Percentiles rank a stretch among this genome's conserved stretches.
Conservation (phyloP, 495 filamentous ascomycete species). For the Podospora anserina region DNA sequence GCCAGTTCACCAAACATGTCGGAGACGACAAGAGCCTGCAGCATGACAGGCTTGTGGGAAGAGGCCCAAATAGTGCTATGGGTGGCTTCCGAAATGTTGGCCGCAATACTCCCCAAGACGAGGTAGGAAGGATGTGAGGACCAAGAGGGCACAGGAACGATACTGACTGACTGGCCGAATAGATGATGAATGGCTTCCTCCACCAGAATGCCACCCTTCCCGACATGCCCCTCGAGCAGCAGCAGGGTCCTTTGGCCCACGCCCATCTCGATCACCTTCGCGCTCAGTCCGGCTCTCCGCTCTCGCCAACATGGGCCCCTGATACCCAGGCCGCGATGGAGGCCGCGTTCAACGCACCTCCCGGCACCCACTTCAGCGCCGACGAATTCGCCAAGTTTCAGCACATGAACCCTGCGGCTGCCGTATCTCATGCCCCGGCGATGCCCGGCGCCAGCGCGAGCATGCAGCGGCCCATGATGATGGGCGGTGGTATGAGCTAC, state of each 20-base stretch:
- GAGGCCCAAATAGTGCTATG: conserved; percentile 51
- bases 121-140: conserved; percentile 32
- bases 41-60: conserved; percentile 76
- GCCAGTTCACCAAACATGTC: conserved; percentile 93
- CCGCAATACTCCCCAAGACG: conserved; percentile 43
- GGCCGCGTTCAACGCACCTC: conserved; percentile 63
- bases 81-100: conserved; percentile 45
- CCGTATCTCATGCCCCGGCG: conserved; percentile 38
- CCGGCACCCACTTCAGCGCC: conserved; percentile 65
- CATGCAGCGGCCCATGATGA: conserved; percentile 53
- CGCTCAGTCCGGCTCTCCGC: conserved; percentile 29
- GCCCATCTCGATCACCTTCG: conserved; percentile 39
- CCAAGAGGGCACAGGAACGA: neutral
- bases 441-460: conserved; percentile 43
- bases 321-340: conserved; percentile 72
- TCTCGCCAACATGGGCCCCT: conserved; percentile 51
- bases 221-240: conserved; percentile 42
- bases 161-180: neutral
- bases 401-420: conserved; percentile 53
- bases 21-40: conserved; percentile 93
- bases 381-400: conserved; percentile 86
- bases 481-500: conserved; percentile 41
- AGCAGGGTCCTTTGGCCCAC: conserved; percentile 35
- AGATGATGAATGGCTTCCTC: conserved; percentile 94
- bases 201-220: conserved; percentile 58